Conservation (phyloP, 2,329 filamentous ascomycete genomes). For the Celoporthe dispersa region DNA sequence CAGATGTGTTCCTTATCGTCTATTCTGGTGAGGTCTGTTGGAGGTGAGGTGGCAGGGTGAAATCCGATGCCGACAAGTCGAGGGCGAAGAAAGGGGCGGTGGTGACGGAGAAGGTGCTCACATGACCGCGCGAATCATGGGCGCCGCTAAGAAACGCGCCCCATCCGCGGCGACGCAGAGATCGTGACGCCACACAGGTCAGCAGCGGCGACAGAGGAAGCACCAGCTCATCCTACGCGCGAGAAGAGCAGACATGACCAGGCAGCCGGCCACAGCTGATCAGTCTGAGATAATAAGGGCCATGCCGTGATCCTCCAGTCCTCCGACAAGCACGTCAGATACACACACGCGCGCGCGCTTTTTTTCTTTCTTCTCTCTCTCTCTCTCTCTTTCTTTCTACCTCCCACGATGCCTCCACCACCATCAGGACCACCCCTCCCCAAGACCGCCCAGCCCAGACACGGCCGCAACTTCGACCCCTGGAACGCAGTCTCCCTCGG, state of each 20-base stretch:
- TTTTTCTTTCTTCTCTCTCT: not conserved
- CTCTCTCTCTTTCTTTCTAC: not conserved
- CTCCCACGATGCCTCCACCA: constrained; percentile 28
- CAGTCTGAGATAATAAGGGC: no score
- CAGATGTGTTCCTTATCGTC: no score
- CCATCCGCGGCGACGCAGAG: not conserved
- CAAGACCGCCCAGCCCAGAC: constrained; percentile 47
- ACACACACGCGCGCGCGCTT: no score
- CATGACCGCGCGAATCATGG: constrained; percentile 10
- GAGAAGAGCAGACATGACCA: no score
- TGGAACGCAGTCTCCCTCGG: constrained; percentile 78
- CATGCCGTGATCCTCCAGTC: no score
- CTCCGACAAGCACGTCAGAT: no score
- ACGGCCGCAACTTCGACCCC: constrained; percentile 60
- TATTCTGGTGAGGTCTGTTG: no score
- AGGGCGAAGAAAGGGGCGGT: not conserved
- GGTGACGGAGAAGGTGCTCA: constrained; percentile 3
- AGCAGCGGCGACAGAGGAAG: not conserved
- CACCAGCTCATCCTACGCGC: no score
- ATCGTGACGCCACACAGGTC: constrained; percentile 4
- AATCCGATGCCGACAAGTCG: no score
- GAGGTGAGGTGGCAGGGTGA: not conserved
- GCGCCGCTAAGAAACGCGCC: constrained; percentile 13
- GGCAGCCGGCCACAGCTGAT: no score
- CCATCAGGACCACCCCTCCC: constrained; percentile 29